Percentiles rank a stretch among this genome's conserved stretches.
Conservation (phyloP, 768 basidiomycete genomes). For the Lactifluus echinatus region DNA sequence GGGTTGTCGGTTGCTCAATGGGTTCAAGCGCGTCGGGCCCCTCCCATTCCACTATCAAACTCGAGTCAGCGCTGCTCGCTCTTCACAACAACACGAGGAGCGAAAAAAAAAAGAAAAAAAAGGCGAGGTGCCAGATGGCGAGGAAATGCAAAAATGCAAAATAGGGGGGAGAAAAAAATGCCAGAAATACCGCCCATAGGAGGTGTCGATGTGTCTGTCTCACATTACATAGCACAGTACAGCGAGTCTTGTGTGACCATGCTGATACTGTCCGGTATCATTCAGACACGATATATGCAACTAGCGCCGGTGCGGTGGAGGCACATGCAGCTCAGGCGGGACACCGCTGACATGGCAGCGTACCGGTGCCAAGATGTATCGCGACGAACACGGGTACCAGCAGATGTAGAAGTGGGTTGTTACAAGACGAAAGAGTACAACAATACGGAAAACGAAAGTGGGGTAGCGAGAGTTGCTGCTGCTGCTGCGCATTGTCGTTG, state of each 20-base stretch:
- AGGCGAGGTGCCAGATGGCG: neutral
- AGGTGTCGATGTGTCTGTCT: slow-evolving; percentile 3
- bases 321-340: slow-evolving; percentile 15
- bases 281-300: slow-evolving; percentile 16
- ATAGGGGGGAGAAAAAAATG: neutral
- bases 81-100: neutral
- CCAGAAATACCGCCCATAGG: neutral
- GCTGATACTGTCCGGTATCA: slow-evolving; percentile 9
- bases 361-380: slow-evolving; percentile 10
- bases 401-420: slow-evolving; percentile 15
- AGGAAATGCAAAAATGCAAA: neutral
- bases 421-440: slow-evolving; percentile 21
- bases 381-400: slow-evolving; percentile 14
- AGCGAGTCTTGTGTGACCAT: slow-evolving; percentile 8
- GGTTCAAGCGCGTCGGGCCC: slow-evolving; percentile 47
- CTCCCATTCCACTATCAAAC: slow-evolving; percentile 61
- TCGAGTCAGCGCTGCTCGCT: slow-evolving; percentile 6
- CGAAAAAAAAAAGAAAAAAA: neutral
- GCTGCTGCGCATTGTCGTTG: neutral
- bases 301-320: slow-evolving; percentile 1
- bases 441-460: slow-evolving; percentile 4
- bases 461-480: slow-evolving; percentile 8
- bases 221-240: slow-evolving; percentile 15
- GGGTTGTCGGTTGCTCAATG: neutral
- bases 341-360: slow-evolving; percentile 7